Evolutionary conservation across 495 filamentous ascomycete species (phyloP).

Genomic region (Xylaria castorea): DNA sequence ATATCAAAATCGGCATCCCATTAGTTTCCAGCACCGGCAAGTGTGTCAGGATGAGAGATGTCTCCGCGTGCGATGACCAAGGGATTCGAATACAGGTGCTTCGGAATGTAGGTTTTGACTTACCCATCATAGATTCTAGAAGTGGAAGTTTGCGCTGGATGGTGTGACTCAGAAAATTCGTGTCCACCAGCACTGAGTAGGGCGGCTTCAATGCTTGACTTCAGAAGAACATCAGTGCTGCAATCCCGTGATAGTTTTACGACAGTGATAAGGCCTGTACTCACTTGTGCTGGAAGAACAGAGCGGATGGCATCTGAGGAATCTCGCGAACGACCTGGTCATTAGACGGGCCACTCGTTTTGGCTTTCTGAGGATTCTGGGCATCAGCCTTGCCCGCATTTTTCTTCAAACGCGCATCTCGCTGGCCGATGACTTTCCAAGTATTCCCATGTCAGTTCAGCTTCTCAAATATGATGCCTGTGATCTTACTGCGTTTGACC

Average conservation of each 20-base stretch:
- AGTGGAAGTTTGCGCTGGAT: conserved; percentile 90
- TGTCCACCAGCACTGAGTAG: conserved; percentile 86
- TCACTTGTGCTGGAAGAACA: conserved; percentile 92
- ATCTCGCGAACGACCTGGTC: conserved; percentile 69
- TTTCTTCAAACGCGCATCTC: conserved; percentile 66
- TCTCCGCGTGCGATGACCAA: background rate
- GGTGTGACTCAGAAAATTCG: conserved; percentile 92
- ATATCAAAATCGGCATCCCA: background rate
- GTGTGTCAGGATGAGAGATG: background rate
- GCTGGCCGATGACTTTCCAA: conserved; percentile 59
- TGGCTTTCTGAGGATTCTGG: conserved; percentile 61
- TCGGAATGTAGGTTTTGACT: background rate
- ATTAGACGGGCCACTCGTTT: conserved; percentile 42
- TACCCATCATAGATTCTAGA: conserved; percentile 69
- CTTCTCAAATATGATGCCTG: background rate
- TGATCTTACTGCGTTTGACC: conserved; percentile 28
- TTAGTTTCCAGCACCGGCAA: background rate
- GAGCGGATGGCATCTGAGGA: conserved; percentile 78
- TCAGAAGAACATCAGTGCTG: conserved; percentile 1
- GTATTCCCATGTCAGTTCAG: conserved; percentile 8
- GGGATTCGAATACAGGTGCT: background rate
- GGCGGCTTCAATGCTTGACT: conserved; percentile 81
- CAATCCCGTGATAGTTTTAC: background rate
- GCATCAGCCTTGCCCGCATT: conserved; percentile 60
- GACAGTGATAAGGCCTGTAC: background rate